A percentile compares a stretch with the other conserved stretches of the same genome.
Conservation (phyloP, 2,329 filamentous ascomycete genomes). For the Ophiostoma perfectum region DNA sequence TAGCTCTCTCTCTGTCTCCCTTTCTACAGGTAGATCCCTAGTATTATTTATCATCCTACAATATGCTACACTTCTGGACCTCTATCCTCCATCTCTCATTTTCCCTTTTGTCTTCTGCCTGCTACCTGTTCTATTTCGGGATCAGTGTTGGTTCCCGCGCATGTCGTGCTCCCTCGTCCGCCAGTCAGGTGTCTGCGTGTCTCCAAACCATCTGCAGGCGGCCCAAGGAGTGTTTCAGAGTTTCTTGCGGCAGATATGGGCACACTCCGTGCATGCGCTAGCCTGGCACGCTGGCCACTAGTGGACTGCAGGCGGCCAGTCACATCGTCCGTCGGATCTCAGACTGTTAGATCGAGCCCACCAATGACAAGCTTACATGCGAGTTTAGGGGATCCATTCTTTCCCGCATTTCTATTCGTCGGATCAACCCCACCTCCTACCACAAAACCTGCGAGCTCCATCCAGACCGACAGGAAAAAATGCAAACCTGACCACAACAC, state of each 20-base stretch:
- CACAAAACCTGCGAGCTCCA: conserved; percentile 15
- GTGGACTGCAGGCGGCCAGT: not conserved
- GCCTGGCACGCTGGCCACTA: not conserved
- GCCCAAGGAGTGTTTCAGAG: conserved; percentile 21
- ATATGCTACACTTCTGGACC: too few relatives aligned
- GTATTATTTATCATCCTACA: too few relatives aligned
- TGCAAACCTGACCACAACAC: not conserved
- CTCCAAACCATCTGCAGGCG: conserved; percentile 18
- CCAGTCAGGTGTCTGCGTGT: conserved; percentile 13
- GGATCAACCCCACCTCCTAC: not conserved
- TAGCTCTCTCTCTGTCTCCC: too few relatives aligned
- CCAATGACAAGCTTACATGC: not conserved
- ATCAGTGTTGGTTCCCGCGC: conserved; percentile 9
- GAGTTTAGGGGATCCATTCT: too few relatives aligned
- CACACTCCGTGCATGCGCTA: not conserved
- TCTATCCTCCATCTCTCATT: too few relatives aligned
- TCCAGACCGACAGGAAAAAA: not conserved
- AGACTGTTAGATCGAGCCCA: not conserved
- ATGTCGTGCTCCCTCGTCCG: conserved; percentile 20
- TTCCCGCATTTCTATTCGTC: not conserved
- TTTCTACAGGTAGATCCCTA: too few relatives aligned
- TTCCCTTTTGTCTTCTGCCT: not conserved
- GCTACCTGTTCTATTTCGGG: conserved; percentile 19
- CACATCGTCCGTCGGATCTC: too few relatives aligned
- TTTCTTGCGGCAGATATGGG: not conserved